Conservation (phyloP, 345 rosid species). For the Eucalyptus dawsonii region DNA sequence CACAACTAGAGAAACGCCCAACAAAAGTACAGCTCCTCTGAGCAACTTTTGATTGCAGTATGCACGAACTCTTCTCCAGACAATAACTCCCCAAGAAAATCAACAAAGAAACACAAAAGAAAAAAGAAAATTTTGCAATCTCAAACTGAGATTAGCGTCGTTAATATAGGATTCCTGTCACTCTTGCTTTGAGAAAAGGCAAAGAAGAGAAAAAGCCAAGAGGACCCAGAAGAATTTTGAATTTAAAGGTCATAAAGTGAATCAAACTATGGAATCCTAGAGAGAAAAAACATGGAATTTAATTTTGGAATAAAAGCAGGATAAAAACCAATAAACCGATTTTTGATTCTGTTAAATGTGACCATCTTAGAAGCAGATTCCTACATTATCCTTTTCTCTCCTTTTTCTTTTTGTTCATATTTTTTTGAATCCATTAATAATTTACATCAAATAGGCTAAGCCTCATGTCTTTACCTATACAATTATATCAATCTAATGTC, state of each 20-base stretch:
- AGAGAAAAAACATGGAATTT: too few relatives aligned
- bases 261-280: too few relatives aligned
- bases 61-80: neutral
- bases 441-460: neutral
- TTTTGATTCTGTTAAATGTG: too few relatives aligned
- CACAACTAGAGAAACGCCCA: neutral
- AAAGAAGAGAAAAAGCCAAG: too few relatives aligned
- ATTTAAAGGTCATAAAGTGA: too few relatives aligned
- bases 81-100: neutral
- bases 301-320: too few relatives aligned
- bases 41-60: neutral
- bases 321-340: too few relatives aligned
- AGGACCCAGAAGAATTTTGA: too few relatives aligned
- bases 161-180: neutral
- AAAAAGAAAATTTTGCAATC: neutral
- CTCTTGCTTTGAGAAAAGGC: too few relatives aligned
- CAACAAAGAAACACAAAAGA: neutral
- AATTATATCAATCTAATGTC: neutral
- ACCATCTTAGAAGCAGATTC: too few relatives aligned
- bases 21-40: neutral
- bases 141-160: neutral
- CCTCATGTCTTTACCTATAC: neutral
- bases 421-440: neutral
- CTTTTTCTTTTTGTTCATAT: neutral
- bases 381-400: neutral